A percentile compares a stretch with the other conserved stretches of the same genome.
Conservation (phyloP, 2,329 filamentous ascomycete genomes). For the Aspergillus glaucus region DNA sequence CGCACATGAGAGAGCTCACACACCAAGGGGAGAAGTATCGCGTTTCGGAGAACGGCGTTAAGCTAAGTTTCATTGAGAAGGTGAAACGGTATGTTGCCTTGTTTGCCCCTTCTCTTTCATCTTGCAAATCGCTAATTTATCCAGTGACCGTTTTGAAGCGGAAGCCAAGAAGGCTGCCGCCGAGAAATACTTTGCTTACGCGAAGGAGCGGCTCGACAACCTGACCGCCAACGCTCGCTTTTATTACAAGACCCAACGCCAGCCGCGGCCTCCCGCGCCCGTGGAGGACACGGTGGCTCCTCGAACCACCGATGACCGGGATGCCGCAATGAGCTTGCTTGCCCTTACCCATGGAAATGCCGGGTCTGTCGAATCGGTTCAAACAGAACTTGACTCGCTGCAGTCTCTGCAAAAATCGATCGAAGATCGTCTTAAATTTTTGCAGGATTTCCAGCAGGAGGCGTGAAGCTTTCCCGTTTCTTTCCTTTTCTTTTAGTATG, state of each 20-base stretch:
- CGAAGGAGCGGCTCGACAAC: conserved; percentile 18
- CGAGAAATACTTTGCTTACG: conserved; percentile 19
- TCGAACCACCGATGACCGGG: conserved; percentile 23
- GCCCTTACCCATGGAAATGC: conserved; percentile 16
- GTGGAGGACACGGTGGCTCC: conserved; percentile 17
- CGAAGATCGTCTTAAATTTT: conserved; percentile 14
- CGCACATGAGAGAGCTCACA: conserved; percentile 39
- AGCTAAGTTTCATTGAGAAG: conserved; percentile 65
- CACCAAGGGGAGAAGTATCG: conserved; percentile 39
- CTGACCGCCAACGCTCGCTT: conserved; percentile 18
- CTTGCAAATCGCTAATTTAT: background rate
- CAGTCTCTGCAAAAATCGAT: conserved; percentile 25
- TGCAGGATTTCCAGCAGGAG: background rate
- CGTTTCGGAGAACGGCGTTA: conserved; percentile 58
- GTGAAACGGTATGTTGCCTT: conserved; percentile 40
- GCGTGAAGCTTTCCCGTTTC: background rate
- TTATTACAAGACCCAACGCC: conserved; percentile 22
- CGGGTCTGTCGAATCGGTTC: background rate
- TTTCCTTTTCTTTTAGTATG: background rate
- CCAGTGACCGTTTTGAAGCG: conserved; percentile 4
- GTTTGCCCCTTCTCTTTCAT: background rate
- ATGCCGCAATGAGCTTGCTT: conserved; percentile 27
- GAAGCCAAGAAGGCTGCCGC: conserved; percentile 15
- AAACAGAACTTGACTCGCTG: conserved; percentile 23
- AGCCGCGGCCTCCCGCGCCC: conserved; percentile 6